Percentiles rank a stretch among this genome's conserved stretches.
Conservation (phyloP, 345 rosid genomes). For the Geranium rotundifolium region DNA sequence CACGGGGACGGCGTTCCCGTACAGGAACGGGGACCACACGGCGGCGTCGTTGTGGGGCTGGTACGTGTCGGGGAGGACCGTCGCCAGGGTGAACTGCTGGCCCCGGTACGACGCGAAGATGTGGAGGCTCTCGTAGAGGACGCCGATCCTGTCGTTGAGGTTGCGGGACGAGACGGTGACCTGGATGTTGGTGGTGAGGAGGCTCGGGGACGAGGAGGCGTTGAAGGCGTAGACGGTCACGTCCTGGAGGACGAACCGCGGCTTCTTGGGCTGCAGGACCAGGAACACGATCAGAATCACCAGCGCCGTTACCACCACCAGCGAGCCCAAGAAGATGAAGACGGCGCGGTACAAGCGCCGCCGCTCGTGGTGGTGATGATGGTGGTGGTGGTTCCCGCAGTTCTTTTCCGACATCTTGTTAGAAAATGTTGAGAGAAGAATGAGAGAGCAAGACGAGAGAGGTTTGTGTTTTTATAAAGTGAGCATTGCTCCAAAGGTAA, state of each 20-base stretch:
- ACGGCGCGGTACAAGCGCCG: conserved; percentile 8
- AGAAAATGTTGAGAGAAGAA: no score
- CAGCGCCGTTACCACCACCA: conserved; percentile 8
- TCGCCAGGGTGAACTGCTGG: conserved; percentile 57
- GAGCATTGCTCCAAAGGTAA: no score
- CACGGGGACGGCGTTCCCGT: conserved; percentile 40
- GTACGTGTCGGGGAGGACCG: conserved; percentile 45
- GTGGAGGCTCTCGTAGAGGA: conserved; percentile 46
- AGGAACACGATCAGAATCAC: conserved; percentile 18
- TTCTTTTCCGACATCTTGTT: conserved; percentile 24
- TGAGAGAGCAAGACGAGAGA: neutral
- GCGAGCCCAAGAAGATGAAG: conserved; percentile 4
- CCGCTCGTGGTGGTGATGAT: conserved; percentile 7
- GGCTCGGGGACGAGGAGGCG: conserved; percentile 32
- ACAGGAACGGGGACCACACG: conserved; percentile 62
- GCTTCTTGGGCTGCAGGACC: conserved; percentile 54
- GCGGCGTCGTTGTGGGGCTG: conserved; percentile 46
- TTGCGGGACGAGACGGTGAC: conserved; percentile 53
- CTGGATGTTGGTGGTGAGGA: conserved; percentile 40
- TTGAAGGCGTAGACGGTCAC: conserved; percentile 47
- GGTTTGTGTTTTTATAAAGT: no score
- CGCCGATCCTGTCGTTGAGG: conserved; percentile 51
- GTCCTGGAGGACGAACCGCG: conserved; percentile 58
- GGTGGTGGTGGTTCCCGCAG: conserved; percentile 18
- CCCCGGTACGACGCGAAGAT: conserved; percentile 49